Evolutionary conservation across 1,139 yeast species (phyloP), one percentile per base, ranked within the genome.

Genomic region (Pichia sp.): DNA sequence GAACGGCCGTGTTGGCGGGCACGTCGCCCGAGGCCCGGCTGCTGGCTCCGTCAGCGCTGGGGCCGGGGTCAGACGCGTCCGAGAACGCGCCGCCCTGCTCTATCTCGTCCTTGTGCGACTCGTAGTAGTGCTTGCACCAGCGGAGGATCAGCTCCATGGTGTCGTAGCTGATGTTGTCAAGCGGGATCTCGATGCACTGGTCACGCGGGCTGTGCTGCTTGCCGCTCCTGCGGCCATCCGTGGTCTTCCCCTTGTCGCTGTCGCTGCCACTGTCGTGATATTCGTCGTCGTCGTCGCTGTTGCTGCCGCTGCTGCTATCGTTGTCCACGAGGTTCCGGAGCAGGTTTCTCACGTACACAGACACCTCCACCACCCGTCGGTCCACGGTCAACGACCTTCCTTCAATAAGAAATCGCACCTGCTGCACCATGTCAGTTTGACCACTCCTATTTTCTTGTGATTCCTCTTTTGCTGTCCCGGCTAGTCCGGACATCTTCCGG

Each of bases 81-180:
- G 49, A 2, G 15, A 40, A 41, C 26, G 42, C 11, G 11, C 29
- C 8, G 11, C 40, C 32, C 5, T 44, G 23, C 7, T 16, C 32
- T 3, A 41, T 16, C 16, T 46, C 53, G 67, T 87, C 87, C 71
- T 82, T 85, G 19, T 54, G 53, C 3, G 51, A 34, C 19, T 54
- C 56, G 36, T 52, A 48, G 74, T 92, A 97, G 69, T 90, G 92
- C 67, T 88, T 93, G 68, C 97, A 90, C 95, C 96, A 92, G 70
- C 89, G 96, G 57, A 92, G 77, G n/a, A 92, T 95, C 69, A 89
- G 88, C 67, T 85, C 81, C 68, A 92, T 78, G 26, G 90, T 97
- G 46, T 85, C 78, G 32, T 87, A 80, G 64, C 89, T 74, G 43
- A 89, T 95, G 63, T 87, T 88, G 42, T 96, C 96, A 47, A 90